phyloP scores from a whole-genome alignment of 2,329 filamentous ascomycete species.

The Tolypocladium ophioglossoides region DNA sequence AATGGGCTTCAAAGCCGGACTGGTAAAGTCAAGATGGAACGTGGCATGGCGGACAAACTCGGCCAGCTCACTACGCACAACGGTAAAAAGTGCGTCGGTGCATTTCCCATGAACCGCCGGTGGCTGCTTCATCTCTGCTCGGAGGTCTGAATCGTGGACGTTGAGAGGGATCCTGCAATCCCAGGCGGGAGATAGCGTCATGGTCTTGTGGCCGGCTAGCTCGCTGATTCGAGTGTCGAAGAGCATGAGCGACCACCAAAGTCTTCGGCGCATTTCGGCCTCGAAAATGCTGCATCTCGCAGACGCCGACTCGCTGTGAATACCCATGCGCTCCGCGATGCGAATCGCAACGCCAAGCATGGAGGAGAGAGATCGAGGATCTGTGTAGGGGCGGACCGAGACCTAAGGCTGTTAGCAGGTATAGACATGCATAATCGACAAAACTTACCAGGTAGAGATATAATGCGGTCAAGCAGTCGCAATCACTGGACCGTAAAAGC shows the following conservation, averaged over 20 bases:
- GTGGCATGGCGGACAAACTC: constrained; percentile 24
- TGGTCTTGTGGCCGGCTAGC: constrained; percentile 26
- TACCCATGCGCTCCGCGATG: constrained; percentile 45
- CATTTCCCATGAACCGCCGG: constrained; percentile 16
- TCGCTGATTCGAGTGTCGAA: constrained; percentile 48
- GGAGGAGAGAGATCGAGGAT: constrained; percentile 39
- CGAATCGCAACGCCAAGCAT: constrained; percentile 44
- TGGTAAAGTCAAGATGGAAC: constrained; percentile 24
- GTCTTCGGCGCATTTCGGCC: constrained; percentile 46
- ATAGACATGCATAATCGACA: neutral
- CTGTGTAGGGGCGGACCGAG: constrained; percentile 25
- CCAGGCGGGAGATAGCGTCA: constrained; percentile 23
- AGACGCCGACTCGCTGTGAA: constrained; percentile 35
- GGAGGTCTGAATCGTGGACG: constrained; percentile 34
- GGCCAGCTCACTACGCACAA: constrained; percentile 28
- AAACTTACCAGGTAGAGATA: constrained; percentile 42
- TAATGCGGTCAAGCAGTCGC: constrained; percentile 44
- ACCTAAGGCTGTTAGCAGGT: neutral
- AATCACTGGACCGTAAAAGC: constrained; percentile 37
- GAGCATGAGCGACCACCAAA: constrained; percentile 51
- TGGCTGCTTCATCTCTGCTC: constrained; percentile 24
- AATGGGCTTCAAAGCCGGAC: constrained; percentile 18
- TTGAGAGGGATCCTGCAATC: constrained; percentile 33
- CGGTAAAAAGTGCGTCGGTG: constrained; percentile 31
- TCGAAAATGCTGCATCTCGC: constrained; percentile 28